Conservation (phyloP, 169 alveolate species). For the Babesia ovata region DNA sequence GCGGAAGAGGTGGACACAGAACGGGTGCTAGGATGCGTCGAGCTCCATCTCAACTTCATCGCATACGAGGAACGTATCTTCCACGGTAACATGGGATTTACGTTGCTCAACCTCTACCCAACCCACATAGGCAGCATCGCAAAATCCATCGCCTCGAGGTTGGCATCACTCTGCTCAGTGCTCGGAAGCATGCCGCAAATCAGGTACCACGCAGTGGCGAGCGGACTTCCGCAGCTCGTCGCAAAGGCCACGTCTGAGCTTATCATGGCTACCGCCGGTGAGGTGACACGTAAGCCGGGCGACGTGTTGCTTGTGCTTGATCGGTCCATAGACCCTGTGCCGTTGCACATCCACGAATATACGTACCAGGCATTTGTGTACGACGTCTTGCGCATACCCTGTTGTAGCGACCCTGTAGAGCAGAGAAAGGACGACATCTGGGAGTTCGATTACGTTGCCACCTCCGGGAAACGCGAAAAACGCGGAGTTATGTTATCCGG, state of each 20-base stretch:
- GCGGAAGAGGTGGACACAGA: conserved; percentile 66
- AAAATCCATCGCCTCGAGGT: conserved; percentile 28
- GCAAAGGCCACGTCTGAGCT: conserved; percentile 20
- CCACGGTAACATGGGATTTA: conserved; percentile 61
- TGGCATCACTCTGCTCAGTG: conserved; percentile 46
- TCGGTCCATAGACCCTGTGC: conserved; percentile 76
- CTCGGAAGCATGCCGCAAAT: conserved; percentile 33
- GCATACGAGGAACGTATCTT: conserved; percentile 79
- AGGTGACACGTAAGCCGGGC: conserved; percentile 23
- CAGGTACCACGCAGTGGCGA: conserved; percentile 32
- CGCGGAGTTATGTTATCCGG: conserved; percentile 61
- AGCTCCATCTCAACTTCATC: conserved; percentile 76
- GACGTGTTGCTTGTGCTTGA: conserved; percentile 70
- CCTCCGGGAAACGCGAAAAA: conserved; percentile 65
- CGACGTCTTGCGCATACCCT: conserved; percentile 70
- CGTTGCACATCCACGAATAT: conserved; percentile 81
- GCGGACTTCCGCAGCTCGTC: conserved; percentile 36
- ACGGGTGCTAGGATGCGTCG: conserved; percentile 68
- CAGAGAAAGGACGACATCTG: conserved; percentile 43
- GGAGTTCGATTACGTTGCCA: conserved; percentile 65
- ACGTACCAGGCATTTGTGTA: conserved; percentile 82
- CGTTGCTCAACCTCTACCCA: conserved; percentile 52
- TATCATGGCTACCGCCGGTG: conserved; percentile 18
- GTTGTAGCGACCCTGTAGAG: conserved; percentile 36
- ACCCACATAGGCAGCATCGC: conserved; percentile 13